phyloP scores from a whole-genome alignment of 192 early-diverging fungal species.

The Entomortierella parvispora region DNA sequence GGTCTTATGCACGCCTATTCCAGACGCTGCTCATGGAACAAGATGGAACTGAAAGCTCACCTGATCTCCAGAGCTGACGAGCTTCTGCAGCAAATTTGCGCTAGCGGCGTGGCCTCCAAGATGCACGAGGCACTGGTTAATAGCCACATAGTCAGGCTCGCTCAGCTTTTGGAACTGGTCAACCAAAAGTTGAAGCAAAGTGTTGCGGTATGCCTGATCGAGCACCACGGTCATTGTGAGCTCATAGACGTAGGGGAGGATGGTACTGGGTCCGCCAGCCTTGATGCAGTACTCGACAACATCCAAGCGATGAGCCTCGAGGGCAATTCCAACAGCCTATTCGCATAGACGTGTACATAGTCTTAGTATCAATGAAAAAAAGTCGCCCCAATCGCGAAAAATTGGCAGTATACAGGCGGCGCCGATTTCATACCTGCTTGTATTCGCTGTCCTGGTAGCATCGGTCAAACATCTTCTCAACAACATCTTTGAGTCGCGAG shows the following conservation, averaged over 20 bases:
- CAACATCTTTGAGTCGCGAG: conserved; percentile 83
- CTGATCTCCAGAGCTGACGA: conserved; percentile 71
- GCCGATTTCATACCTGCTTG: conserved; percentile 77
- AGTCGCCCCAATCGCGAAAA: no score
- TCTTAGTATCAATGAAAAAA: not conserved
- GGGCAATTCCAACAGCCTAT: conserved; percentile 93
- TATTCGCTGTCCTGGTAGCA: conserved; percentile 89
- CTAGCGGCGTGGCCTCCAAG: conserved; percentile 82
- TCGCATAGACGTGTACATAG: not conserved
- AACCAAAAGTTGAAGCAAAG: conserved; percentile 81
- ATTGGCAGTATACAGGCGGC: no score
- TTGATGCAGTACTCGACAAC: conserved; percentile 85
- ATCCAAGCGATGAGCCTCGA: conserved; percentile 93
- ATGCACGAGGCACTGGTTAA: conserved; percentile 92
- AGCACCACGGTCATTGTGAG: conserved; percentile 87
- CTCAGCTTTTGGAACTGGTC: conserved; percentile 75
- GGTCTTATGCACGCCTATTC: not conserved
- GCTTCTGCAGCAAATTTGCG: conserved; percentile 76
- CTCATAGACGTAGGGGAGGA: conserved; percentile 89
- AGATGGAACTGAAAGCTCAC: conserved; percentile 31
- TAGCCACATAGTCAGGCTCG: conserved; percentile 92
- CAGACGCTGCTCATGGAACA: not conserved
- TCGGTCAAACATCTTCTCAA: conserved; percentile 95
- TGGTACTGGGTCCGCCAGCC: conserved; percentile 72
- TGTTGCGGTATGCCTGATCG: conserved; percentile 82